phyloP scores from a whole-genome alignment of 75 land plant species.

The Chamaecyparis obtusa region DNA sequence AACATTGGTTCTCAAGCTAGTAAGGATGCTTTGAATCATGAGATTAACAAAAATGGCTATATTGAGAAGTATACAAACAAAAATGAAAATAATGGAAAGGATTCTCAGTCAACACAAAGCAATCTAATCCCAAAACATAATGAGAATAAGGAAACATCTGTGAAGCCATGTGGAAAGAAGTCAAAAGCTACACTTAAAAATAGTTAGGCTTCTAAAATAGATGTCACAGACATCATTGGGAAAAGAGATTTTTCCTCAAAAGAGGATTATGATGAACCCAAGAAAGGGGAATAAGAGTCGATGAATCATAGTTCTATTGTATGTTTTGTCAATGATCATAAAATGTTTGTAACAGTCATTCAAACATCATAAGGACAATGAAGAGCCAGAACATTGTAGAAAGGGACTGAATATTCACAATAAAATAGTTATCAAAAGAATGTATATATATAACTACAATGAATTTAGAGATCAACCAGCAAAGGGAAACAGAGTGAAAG shows the following conservation, averaged over 20 bases:
- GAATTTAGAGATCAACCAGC: no score
- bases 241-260: background rate
- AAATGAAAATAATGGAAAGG: background rate
- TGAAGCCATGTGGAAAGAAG: background rate
- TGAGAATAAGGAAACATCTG: constrained; percentile 7
- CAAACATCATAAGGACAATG: no score
- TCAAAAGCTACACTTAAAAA: background rate
- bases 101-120: background rate
- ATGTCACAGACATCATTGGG: background rate
- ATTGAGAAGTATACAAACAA: background rate
- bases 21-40: background rate
- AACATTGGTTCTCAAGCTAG: background rate
- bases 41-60: background rate
- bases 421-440: no score
- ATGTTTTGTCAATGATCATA: no score
- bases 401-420: no score
- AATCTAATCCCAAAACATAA: background rate
- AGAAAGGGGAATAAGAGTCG: no score
- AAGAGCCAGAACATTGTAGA: no score
- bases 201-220: background rate
- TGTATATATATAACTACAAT: no score
- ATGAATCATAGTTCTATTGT: no score
- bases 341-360: no score
- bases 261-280: background rate
- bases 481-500: no score